These are phyloP conservation scores for Trichomonascaceae sp. DNA, from an alignment of 1,139 yeast species.

Conservation along the genomic window DNA sequence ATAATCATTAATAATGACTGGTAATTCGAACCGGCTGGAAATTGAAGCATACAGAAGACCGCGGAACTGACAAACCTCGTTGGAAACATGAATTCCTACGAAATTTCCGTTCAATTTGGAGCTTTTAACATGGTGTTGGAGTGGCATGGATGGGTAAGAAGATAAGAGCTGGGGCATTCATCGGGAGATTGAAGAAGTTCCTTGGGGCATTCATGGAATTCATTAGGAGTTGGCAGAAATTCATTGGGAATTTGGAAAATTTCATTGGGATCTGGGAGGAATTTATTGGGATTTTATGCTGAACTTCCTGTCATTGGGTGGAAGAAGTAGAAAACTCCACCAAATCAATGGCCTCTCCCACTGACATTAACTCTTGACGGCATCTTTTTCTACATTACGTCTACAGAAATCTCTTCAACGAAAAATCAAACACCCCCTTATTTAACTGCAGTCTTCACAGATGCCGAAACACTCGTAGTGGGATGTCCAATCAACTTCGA, in stretches of 20 bases:
- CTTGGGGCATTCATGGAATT: no score
- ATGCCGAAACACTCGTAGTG: not conserved
- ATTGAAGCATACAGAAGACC: slow-evolving; percentile 14
- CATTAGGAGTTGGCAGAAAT: no score
- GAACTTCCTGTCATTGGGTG: not conserved
- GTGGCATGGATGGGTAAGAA: not conserved
- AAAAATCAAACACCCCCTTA: no score
- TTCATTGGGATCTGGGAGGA: no score
- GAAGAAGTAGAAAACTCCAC: not conserved
- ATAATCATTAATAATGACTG: slow-evolving; percentile 8
- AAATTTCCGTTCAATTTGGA: not conserved
- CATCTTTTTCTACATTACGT: no score
- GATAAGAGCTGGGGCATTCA: not conserved
- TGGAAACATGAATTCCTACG: not conserved
- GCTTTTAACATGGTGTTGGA: not conserved
- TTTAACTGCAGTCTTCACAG: not conserved
- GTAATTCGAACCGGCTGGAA: slow-evolving; percentile 12
- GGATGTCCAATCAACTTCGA: not conserved
- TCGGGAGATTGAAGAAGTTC: no score
- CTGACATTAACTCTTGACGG: no score
- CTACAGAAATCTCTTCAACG: no score
- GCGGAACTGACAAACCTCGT: slow-evolving; percentile 8
- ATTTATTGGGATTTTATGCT: not conserved
- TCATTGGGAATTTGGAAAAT: not conserved
- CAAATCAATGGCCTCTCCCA: no score